phyloP scores from a whole-genome alignment of 306 rosid species.

The Cyclanthera cordifolia region DNA sequence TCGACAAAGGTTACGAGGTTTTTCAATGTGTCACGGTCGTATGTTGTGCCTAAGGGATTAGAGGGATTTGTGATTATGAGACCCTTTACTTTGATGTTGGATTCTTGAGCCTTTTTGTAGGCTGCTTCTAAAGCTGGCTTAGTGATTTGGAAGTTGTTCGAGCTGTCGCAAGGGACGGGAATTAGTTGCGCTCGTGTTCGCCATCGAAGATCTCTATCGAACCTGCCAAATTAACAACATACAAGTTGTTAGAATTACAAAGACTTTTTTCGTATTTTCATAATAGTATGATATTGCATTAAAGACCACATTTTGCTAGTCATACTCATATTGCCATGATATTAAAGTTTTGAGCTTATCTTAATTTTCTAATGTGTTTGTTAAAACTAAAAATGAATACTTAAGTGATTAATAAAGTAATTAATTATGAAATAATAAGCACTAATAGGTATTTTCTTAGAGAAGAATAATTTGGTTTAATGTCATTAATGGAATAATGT shows the following conservation, averaged over 20 bases:
- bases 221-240: constrained; percentile 32
- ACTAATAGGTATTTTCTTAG: background rate
- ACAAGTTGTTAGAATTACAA: background rate
- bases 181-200: constrained; percentile 51
- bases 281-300: background rate
- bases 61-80: constrained; percentile 78
- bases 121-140: constrained; percentile 53
- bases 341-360: no score
- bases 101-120: constrained; percentile 40
- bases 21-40: constrained; percentile 46
- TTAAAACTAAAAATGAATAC: no score
- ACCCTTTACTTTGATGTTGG: constrained; percentile 57
- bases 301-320: no score
- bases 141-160: constrained; percentile 59
- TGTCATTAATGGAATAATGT: no score
- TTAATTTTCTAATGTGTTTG: no score
- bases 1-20: constrained; percentile 51
- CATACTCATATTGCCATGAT: no score
- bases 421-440: background rate
- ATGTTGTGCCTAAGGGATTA: constrained; percentile 65
- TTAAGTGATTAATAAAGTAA: no score
- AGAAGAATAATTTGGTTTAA: background rate
- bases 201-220: constrained; percentile 65
- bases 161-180: constrained; percentile 58
- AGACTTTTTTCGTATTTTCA: background rate